Base-by-base conservation (phyloP, 2,329 filamentous ascomycete species). In the Onygena corvina region DNA sequence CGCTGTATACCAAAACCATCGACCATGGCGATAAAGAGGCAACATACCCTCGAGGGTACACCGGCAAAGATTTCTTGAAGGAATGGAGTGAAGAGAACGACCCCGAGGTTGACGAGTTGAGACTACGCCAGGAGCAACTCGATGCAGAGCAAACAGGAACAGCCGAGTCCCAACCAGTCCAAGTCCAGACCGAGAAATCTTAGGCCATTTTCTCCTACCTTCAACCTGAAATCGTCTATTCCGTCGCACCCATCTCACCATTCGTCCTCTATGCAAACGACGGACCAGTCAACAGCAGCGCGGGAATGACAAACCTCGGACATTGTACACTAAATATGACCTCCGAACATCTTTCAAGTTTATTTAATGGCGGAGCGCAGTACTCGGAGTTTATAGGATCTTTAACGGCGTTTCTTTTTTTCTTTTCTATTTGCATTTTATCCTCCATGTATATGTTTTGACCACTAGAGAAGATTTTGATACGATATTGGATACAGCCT, bases 11-110 rank as follows among this genome's bases (percentile, higher is more conserved):
- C 14, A 60, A 63, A 35, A 59, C 64, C 16, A 53, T 64, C n/a
- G 29, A 47, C 11, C 25, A 38, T 14, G 53, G 50, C 12, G 46
- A 34, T 14, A 48, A 44, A 14, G 50, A 53, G 20, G 40, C 49
- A 2, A 34, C 44, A 12, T 40, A 44, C 21, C 51, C 42, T 12
- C 44, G 62, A 47, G 62, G 58, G 16, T 60, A 68, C 27, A 59
- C 59, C 36, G 62, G 63, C 34, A 56, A 63, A 47, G 60, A 68
- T 44, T 66, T 66, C 53, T 56, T 71, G 45, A 56, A 69, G 34
- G 47, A 69, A 51, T 64, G 65, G 66, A 58, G 58, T n/a, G 57
- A 60, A 30, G 61, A 63, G 48, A 67, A 67, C 46, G 58, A 57
- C 3, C 57, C 56, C 34, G 66, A 68, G 52, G 59, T 63, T 30